phyloP scores from a whole-genome alignment of 257 asterid species.

The Solanum phureja region DNA sequence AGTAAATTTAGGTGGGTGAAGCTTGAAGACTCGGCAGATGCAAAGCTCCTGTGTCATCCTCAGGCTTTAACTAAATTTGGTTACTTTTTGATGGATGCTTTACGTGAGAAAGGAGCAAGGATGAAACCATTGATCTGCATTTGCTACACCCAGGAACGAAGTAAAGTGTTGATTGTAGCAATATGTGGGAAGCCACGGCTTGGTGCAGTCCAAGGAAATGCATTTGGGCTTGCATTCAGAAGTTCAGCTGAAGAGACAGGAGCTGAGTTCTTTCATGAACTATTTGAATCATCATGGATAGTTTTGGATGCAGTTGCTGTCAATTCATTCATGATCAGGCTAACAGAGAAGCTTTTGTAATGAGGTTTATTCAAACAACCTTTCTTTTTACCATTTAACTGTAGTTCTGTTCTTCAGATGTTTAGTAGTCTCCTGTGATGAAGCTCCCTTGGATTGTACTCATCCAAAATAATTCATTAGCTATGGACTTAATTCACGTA shows the following conservation, averaged over 20 bases:
- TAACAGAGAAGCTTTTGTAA: slow-evolving; percentile 76
- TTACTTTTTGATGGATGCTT: slow-evolving; percentile 82
- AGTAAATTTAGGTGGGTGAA: slow-evolving; percentile 96
- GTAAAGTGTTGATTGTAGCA: slow-evolving; percentile 70
- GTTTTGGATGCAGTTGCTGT: slow-evolving; percentile 77
- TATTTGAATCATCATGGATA: slow-evolving; percentile 93
- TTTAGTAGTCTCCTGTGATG: slow-evolving; percentile 7
- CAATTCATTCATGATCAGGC: slow-evolving; percentile 89
- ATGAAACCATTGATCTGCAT: slow-evolving; percentile 93
- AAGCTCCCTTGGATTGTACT: background rate
- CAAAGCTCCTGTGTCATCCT: slow-evolving; percentile 71
- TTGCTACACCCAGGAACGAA: slow-evolving; percentile 56
- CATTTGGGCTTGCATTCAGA: slow-evolving; percentile 87
- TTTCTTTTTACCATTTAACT: slow-evolving; percentile 10
- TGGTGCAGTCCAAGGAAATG: slow-evolving; percentile 93
- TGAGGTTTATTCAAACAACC: slow-evolving; percentile 2
- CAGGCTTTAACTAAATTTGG: slow-evolving; percentile 94
- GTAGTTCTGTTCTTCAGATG: slow-evolving; percentile 20
- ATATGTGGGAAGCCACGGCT: slow-evolving; percentile 92
- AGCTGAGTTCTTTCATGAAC: slow-evolving; percentile 91
- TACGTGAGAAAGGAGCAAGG: slow-evolving; percentile 95
- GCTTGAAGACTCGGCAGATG: slow-evolving; percentile 78
- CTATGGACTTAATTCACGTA: background rate
- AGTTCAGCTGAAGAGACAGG: slow-evolving; percentile 90
- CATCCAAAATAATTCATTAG: background rate